Base-by-base conservation (phyloP, 2,329 filamentous ascomycete genomes). In the Aureobasidium melanogenum region DNA sequence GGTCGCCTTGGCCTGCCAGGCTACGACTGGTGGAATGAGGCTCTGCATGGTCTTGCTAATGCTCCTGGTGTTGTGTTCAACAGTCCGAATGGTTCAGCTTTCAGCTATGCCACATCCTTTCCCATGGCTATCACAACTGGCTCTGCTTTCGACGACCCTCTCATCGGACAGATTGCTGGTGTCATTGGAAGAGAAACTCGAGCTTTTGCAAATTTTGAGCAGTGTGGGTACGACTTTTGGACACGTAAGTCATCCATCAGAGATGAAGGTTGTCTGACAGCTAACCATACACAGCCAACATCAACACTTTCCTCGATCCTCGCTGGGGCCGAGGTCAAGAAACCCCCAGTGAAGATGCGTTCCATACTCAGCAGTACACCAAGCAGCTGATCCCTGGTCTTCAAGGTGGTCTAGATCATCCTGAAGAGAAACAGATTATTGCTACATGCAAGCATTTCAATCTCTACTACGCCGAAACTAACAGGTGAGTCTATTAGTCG, bases 21-120 rank as follows among this genome's bases (percentile, higher is more conserved):
- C 0, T 88, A 88, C 65, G 75, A 82, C 65, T 85, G 83, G 76
- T 86, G 83, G 82, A 80, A 77, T 48, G 83, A 85, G 67, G 81
- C 78, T 1, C 75, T 85, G 0, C 83, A 85, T 65, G 84, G 84
- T 0, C 71, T 85, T 38, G 64, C 65, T 5, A 68, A 66, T 3
- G 78, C 77, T 24, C 80, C 80, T 0, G 84, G 83, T 0, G 81
- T 82, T 8, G 75, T 79, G 26, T 85, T 84, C 69, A 70, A 71
- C 8, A 73, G 72, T 10, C 81, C 80, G 2, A 72, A 80, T 10
- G 55, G 55, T 2, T 47, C 41, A 5, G 55, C 41, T 19, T 88
- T 80, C 68, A 81, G 76, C 64, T 82, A 81, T 67, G 82, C 85
- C 0, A 88, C 86, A 0, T 84, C 82, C 0, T 88, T 88, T 66